phyloP scores from a whole-genome alignment of 208 protist genomes.

The Naegleria lovaniensis region DNA sequence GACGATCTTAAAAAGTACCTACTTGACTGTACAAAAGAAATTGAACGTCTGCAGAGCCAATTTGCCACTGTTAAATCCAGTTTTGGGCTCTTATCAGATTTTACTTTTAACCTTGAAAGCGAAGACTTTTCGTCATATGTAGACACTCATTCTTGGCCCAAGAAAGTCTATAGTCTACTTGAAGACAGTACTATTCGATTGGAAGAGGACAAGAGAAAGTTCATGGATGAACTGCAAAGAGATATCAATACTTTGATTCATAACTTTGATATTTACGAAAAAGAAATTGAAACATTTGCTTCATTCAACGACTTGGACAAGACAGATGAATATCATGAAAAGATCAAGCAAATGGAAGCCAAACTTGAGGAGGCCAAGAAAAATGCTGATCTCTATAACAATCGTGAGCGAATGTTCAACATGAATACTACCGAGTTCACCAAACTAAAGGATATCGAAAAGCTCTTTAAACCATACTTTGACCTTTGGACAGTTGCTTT shows the following conservation, averaged over 20 bases:
- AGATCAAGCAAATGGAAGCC: constrained; percentile 14
- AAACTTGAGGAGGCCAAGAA: constrained; percentile 25
- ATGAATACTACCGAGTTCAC: constrained; percentile 32
- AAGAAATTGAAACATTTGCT: background rate
- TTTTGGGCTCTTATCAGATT: constrained; percentile 70
- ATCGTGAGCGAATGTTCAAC: constrained; percentile 38
- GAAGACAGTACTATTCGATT: constrained; percentile 25
- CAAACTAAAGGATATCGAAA: constrained; percentile 25
- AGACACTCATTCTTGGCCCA: constrained; percentile 75
- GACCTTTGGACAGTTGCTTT: constrained; percentile 41
- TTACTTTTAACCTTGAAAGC: constrained; percentile 61
- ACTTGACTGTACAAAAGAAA: constrained; percentile 59
- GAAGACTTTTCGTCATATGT: constrained; percentile 72
- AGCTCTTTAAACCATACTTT: constrained; percentile 34
- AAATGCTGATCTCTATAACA: constrained; percentile 30
- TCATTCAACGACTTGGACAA: constrained; percentile 31
- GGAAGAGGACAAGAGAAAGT: constrained; percentile 29
- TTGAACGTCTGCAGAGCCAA: constrained; percentile 59
- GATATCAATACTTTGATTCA: background rate
- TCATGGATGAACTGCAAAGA: constrained; percentile 27
- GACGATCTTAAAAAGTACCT: constrained; percentile 67
- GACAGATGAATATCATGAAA: constrained; percentile 33
- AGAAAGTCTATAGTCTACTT: constrained; percentile 45
- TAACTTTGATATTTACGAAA: background rate
- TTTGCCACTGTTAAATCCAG: constrained; percentile 65